These are phyloP conservation scores for Wickerhamomyces queroliae DNA, from an alignment of 805 yeast genomes.

Conservation along the genomic window DNA sequence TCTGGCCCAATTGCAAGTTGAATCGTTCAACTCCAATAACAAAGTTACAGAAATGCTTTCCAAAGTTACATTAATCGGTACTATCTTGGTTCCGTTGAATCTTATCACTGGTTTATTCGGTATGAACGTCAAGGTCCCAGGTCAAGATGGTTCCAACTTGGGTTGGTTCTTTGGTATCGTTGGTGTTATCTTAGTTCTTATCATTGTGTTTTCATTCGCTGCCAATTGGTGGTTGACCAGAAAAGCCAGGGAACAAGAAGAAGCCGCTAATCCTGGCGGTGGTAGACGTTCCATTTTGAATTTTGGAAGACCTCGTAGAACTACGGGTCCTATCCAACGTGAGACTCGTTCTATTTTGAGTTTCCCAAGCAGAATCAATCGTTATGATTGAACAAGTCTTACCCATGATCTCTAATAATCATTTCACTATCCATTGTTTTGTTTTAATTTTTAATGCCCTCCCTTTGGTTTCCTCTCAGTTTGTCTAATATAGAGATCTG, in stretches of 20 bases:
- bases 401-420: background rate
- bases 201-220: conserved; percentile 30
- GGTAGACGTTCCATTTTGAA: conserved; percentile 28
- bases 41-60: conserved; percentile 83
- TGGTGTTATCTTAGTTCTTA: conserved; percentile 41
- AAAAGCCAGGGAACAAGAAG: conserved; percentile 24
- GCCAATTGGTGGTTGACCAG: conserved; percentile 38
- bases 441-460: background rate
- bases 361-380: conserved; percentile 18
- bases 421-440: background rate
- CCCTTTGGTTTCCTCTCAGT: too few species aligned
- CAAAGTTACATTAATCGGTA: conserved; percentile 86
- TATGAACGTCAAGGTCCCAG: conserved; percentile 91
- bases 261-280: conserved; percentile 10
- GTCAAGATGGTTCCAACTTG: conserved; percentile 38
- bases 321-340: conserved; percentile 9
- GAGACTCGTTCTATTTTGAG: conserved; percentile 23
- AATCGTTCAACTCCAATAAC: conserved; percentile 80
- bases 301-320: conserved; percentile 9
- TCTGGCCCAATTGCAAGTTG: conserved; percentile 90
- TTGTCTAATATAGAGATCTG: too few species aligned
- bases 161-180: conserved; percentile 70
- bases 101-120: conserved; percentile 90
- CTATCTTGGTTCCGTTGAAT: conserved; percentile 84
- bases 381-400: conserved; percentile 12